phyloP scores from a whole-genome alignment of 768 basidiomycete species.

The Collybiopsis luxurians region DNA sequence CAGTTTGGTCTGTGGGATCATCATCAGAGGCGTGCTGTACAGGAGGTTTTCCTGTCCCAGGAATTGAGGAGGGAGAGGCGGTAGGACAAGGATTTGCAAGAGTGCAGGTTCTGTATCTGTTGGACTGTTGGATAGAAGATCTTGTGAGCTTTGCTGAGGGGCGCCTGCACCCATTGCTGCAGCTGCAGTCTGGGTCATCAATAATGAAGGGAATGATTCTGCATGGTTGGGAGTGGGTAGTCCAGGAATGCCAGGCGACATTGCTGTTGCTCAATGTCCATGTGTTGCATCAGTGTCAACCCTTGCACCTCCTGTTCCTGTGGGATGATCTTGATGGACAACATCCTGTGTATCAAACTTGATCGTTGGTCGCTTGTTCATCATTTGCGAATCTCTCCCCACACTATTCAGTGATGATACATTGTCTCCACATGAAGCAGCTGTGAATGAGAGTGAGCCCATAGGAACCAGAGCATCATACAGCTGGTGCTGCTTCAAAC shows the following conservation, averaged over 20 bases:
- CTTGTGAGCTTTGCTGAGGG: slow-evolving; percentile 12
- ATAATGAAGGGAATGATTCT: not conserved
- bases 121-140: slow-evolving; percentile 5
- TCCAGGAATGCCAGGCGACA: not conserved
- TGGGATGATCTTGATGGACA: slow-evolving; percentile 69
- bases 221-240: not conserved
- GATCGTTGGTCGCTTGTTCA: slow-evolving; percentile 55
- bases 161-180: not conserved
- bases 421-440: slow-evolving; percentile 14
- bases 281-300: slow-evolving; percentile 32
- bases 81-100: slow-evolving; percentile 29
- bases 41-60: slow-evolving; percentile 24
- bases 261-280: slow-evolving; percentile 23
- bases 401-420: slow-evolving; percentile 9
- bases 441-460: slow-evolving; percentile 25
- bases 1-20: slow-evolving; percentile 12
- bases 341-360: slow-evolving; percentile 76
- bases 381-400: slow-evolving; percentile 27
- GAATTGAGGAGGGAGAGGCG: slow-evolving; percentile 30
- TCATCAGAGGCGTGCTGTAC: slow-evolving; percentile 38
- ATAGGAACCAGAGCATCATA: slow-evolving; percentile 85
- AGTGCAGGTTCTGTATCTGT: slow-evolving; percentile 30
- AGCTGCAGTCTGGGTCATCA: not conserved
- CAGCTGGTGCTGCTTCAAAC: slow-evolving; percentile 76
- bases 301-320: slow-evolving; percentile 47